phyloP scores from a whole-genome alignment of 2,329 filamentous ascomycete genomes.

The Aspergillus pseudoviridinutans region DNA sequence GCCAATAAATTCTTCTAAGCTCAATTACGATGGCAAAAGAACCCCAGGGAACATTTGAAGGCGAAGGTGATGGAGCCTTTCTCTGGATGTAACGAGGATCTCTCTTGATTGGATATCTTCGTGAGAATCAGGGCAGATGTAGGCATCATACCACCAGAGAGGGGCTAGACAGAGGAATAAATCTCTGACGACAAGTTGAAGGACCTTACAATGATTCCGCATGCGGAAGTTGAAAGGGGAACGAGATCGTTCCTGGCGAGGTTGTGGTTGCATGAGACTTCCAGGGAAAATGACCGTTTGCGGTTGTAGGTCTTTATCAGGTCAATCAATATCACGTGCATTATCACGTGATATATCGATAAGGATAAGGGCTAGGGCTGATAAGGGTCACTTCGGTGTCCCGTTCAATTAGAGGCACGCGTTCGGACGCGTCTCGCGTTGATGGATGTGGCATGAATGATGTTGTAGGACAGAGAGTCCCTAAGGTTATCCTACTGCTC shows the following conservation, averaged over 20 bases:
- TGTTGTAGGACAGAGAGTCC: background rate
- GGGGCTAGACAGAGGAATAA: slow-evolving; percentile 2
- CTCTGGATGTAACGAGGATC: background rate
- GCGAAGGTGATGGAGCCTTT: background rate
- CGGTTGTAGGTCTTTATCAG: background rate
- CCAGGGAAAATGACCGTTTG: background rate
- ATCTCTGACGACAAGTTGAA: background rate
- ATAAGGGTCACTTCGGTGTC: slow-evolving; percentile 15
- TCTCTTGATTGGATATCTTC: background rate
- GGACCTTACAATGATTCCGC: background rate
- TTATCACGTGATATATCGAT: slow-evolving; percentile 3
- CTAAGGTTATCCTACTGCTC: background rate
- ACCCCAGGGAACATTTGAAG: background rate
- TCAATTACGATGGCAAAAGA: background rate
- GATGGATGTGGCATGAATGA: slow-evolving; percentile 4
- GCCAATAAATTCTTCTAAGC: background rate
- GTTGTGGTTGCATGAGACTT: background rate
- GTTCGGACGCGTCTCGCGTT: slow-evolving; percentile 19
- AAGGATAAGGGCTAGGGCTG: slow-evolving; percentile 18
- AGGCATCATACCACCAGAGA: slow-evolving; percentile 10
- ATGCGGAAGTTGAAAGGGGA: background rate
- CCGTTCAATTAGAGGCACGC: slow-evolving; percentile 8
- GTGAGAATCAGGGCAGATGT: slow-evolving; percentile 5
- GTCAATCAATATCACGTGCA: background rate
- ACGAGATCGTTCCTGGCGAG: background rate